These are phyloP conservation scores for Glycine tomentella DNA, from an alignment of 306 rosid species.

Conservation along the genomic window DNA sequence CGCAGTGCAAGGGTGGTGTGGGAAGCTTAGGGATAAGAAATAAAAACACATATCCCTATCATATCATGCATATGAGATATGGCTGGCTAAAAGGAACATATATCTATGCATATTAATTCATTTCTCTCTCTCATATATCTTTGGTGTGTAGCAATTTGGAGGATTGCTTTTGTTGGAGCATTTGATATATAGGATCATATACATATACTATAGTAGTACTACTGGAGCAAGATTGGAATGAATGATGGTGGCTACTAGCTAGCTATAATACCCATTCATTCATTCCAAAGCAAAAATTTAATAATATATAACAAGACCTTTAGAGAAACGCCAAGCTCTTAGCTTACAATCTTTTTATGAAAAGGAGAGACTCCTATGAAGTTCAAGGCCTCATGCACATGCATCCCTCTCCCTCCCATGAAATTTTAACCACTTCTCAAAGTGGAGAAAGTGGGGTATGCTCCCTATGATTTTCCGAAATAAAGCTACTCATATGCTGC, in stretches of 20 bases:
- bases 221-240: constrained; percentile 48
- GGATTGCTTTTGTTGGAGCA: constrained; percentile 49
- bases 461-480: constrained; percentile 53
- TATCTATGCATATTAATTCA: neutral
- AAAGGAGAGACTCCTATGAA: constrained; percentile 77
- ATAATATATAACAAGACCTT: constrained; percentile 41
- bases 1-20: constrained; percentile 69
- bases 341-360: constrained; percentile 73
- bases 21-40: constrained; percentile 52
- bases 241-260: constrained; percentile 18
- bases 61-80: constrained; percentile 58
- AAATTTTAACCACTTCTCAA: constrained; percentile 52
- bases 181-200: constrained; percentile 44
- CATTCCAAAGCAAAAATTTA: constrained; percentile 48
- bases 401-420: constrained; percentile 57
- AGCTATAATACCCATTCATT: constrained; percentile 52
- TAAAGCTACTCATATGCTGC: constrained; percentile 50
- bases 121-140: constrained; percentile 33
- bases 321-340: constrained; percentile 63
- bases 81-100: constrained; percentile 34
- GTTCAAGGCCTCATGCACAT: constrained; percentile 77
- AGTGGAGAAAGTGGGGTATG: constrained; percentile 56
- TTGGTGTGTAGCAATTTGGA: constrained; percentile 53
- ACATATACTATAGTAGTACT: neutral
- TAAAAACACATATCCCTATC: constrained; percentile 52